A percentile compares a stretch with the other conserved stretches of the same genome.
phyloP scores from a whole-genome alignment of 345 rosid genomes.

The rapeseed (Brassica napus) region Da-Ae NC_063435.1:28195001-28195500 shows the following conservation, averaged over 20 bases:
- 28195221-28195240: too few relatives aligned
- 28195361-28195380: neutral
- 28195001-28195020: neutral
- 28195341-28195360: neutral
- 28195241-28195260: too few relatives aligned
- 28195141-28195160: too few relatives aligned
- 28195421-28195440: neutral
- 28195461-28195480: conserved; percentile 38
- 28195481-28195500: neutral
- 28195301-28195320: neutral
- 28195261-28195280: neutral
- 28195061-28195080: neutral
- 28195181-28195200: too few relatives aligned
- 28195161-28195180: too few relatives aligned
- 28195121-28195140: too few relatives aligned
- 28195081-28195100: neutral
- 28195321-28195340: neutral
- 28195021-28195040: neutral
- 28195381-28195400: neutral
- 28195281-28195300: neutral
- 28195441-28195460: neutral
- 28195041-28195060: neutral
- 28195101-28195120: too few relatives aligned
- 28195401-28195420: neutral
- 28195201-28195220: too few relatives aligned